Base-by-base conservation (phyloP, 805 yeast genomes). In the Wickerhamomyces chaumierensis region DNA sequence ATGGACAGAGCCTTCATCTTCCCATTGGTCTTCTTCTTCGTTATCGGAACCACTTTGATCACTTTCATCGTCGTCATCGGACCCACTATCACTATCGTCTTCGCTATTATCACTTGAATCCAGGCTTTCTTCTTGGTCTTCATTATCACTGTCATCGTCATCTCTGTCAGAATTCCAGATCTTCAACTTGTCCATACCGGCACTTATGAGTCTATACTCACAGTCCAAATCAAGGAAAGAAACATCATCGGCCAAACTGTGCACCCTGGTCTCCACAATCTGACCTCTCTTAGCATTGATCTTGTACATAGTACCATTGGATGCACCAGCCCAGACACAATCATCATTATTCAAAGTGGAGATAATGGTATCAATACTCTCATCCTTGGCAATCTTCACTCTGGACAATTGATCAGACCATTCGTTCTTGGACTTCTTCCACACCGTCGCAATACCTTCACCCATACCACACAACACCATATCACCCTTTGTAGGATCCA, bases 391-490 rank as follows among this genome's bases (percentile, higher is more conserved):
- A 8, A 88, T 66, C 45, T 76, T 76, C 16, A 90, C 72, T 41
- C 97, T 65, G 12, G 82, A 71, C 36, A 86, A 66, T 60, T 90
- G 96, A 57, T 90, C 96, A 42, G 63, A 67, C 43, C 77, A 69
- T 33, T 71, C 71, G 52, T 84, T 85, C 52, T 73, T 72, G 23
- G 73, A 66, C 20, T 81, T 77, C 48, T 74, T 76, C 98, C 98
- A 90, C 13, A 82, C 65, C 0, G 97, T 86, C 6, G 86, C 68
- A 13, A 85, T 73, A 3, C 97, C 97, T 52, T 81, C 92, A 14
- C 94, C 86, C 81, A 86, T 87, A 34, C 95, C 90, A 48, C 88
- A 87, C 4, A 81, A 72, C 3, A 78, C 70, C 1, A 75, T 69
- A 16, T 75, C 78, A 39, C 78, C 83, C 36, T 69, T 71, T 13